Evolutionary conservation across 2,329 filamentous ascomycete species (phyloP).

Genomic region (Chaetoscypha palmicola): DNA sequence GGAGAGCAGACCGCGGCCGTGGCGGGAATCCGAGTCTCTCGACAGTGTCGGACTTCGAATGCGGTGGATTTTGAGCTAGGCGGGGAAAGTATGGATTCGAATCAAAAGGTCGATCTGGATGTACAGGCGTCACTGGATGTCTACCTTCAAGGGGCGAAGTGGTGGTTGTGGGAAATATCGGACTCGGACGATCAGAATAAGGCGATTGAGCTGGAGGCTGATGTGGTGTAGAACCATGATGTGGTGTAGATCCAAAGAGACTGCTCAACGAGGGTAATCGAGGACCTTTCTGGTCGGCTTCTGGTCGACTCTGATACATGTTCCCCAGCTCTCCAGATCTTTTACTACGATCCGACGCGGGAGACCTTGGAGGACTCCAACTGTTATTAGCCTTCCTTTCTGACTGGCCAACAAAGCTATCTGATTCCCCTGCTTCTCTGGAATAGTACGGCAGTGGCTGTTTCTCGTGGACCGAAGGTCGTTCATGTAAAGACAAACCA

Average conservation of each 20-base stretch:
- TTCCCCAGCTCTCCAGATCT: constrained; percentile 16
- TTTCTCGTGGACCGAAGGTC: constrained; percentile 15
- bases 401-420: constrained; percentile 7
- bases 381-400: constrained; percentile 14
- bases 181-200: constrained; percentile 28
- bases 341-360: constrained; percentile 19
- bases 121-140: constrained; percentile 22
- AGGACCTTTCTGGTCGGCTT: constrained; percentile 19
- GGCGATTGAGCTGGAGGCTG: constrained; percentile 23
- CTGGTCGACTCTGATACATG: constrained; percentile 21
- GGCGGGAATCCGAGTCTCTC: constrained; percentile 25
- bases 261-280: constrained; percentile 31
- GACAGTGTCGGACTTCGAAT: constrained; percentile 20
- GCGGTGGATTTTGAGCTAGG: constrained; percentile 18
- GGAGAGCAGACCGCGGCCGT: constrained; percentile 16
- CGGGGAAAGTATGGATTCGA: constrained; percentile 23
- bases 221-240: constrained; percentile 20
- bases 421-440: constrained; percentile 12
- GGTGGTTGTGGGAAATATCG: constrained; percentile 20
- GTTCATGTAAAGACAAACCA: constrained; percentile 19
- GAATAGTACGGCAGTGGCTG: constrained; percentile 14
- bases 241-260: constrained; percentile 25
- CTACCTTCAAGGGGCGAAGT: constrained; percentile 23
- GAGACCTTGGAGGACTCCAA: constrained; percentile 19
- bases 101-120: constrained; percentile 23